These are phyloP conservation scores for Boletellus deceptivus DNA, from an alignment of 1,284 basidiomycete species.

Conservation along the genomic window DNA sequence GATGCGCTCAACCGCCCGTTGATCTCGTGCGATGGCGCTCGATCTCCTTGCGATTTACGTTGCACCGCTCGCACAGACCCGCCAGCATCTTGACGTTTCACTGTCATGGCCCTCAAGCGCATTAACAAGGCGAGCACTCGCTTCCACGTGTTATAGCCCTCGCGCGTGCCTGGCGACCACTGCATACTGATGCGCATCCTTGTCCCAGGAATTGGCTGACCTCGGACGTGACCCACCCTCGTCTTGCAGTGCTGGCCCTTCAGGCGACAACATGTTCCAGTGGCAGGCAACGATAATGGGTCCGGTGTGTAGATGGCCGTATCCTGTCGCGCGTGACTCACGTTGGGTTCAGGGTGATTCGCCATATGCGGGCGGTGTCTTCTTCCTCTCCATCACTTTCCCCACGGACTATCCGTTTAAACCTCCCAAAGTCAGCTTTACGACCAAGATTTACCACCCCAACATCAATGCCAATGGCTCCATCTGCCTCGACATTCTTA, in stretches of 20 bases:
- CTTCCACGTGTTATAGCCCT: not conserved
- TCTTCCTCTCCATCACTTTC: constrained; percentile 94
- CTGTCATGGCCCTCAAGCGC: constrained; percentile 90
- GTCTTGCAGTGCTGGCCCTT: constrained; percentile 95
- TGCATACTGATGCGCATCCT: constrained; percentile 11
- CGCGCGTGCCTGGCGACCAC: not conserved
- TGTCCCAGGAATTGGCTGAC: constrained; percentile 87
- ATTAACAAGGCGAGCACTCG: constrained; percentile 86
- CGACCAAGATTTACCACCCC: constrained; percentile 96
- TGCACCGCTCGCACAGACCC: constrained; percentile 22
- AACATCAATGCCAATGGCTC: constrained; percentile 98
- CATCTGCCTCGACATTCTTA: constrained; percentile 96
- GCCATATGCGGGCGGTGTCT: constrained; percentile 94
- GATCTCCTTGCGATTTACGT: constrained; percentile 28
- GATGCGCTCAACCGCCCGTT: constrained; percentile 8
- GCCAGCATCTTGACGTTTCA: constrained; percentile 30
- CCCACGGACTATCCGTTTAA: constrained; percentile 98
- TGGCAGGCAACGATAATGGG: constrained; percentile 99
- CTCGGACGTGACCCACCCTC: constrained; percentile 96
- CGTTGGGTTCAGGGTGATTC: constrained; percentile 71
- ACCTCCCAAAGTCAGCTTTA: constrained; percentile 99
- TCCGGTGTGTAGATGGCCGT: constrained; percentile 59
- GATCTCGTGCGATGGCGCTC: constrained; percentile 44
- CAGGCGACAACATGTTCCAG: constrained; percentile 95
- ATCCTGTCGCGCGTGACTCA: constrained; percentile 7